Evolutionary conservation across 1,139 yeast species (phyloP).

Genomic region (Barnettozyma hawaiiensis): DNA sequence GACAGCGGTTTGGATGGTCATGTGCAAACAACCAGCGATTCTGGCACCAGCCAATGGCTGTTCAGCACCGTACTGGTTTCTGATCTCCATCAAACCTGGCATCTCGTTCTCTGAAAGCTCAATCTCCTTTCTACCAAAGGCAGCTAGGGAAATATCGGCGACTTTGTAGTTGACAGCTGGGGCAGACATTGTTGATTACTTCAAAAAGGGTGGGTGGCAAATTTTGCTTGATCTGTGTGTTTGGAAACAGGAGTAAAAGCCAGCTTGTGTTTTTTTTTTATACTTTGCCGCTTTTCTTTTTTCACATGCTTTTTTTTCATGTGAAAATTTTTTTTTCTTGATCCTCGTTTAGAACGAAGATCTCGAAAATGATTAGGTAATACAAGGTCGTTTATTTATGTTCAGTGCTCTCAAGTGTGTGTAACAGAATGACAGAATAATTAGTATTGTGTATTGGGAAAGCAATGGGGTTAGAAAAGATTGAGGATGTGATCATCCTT

Average conservation of each 20-base stretch:
- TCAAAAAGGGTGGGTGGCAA: background rate
- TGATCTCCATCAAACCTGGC: slow-evolving; percentile 99
- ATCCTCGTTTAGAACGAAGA: slow-evolving; percentile 1
- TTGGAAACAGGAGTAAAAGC: background rate
- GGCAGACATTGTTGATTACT: slow-evolving; percentile 39
- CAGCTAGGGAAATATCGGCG: slow-evolving; percentile 98
- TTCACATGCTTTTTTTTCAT: background rate
- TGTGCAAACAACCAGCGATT: slow-evolving; percentile 98
- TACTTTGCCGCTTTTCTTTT: background rate
- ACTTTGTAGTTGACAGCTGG: slow-evolving; percentile 81
- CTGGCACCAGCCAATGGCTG: slow-evolving; percentile 99
- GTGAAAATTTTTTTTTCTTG: slow-evolving; percentile 1
- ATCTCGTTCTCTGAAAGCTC: slow-evolving; percentile 99
- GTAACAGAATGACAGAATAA: background rate
- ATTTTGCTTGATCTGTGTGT: background rate
- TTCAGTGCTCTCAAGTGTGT: too few species aligned
- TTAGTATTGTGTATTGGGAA: too few species aligned
- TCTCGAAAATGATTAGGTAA: background rate
- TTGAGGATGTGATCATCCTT: too few species aligned
- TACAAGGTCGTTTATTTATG: too few species aligned
- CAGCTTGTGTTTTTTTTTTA: background rate
- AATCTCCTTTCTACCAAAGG: slow-evolving; percentile 99
- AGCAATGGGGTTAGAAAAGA: too few species aligned
- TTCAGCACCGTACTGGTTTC: slow-evolving; percentile 83
- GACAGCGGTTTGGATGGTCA: slow-evolving; percentile 99